A percentile compares a stretch with the other conserved stretches of the same genome.
Evolutionary conservation across 345 rosid species (phyloP).

Genomic region (Gossypium turneri): DNA sequence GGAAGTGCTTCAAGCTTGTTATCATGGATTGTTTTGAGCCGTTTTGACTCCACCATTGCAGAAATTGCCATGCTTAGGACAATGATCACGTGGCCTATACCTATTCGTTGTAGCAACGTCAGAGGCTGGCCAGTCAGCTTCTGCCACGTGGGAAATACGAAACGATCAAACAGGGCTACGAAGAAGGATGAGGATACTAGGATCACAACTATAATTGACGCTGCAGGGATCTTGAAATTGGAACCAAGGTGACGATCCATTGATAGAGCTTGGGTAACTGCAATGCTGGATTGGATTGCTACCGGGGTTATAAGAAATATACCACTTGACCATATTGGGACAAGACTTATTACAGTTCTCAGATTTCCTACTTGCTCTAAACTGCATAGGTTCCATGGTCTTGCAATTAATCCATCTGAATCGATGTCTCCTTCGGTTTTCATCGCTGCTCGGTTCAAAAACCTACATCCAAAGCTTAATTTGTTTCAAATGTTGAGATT

Average conservation of each 20-base stretch:
- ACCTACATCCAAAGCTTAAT: conserved; percentile 24
- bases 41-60: conserved; percentile 32
- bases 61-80: conserved; percentile 22
- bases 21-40: conserved; percentile 24
- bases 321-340: conserved; percentile 36
- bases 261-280: conserved; percentile 40
- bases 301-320: conserved; percentile 33
- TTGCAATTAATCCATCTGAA: conserved; percentile 25
- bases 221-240: conserved; percentile 42
- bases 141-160: conserved; percentile 26
- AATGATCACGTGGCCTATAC: conserved; percentile 34
- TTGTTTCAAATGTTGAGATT: not conserved
- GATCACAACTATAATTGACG: conserved; percentile 27
- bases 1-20: conserved; percentile 1
- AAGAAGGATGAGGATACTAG: conserved; percentile 21
- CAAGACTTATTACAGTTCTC: conserved; percentile 31
- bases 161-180: conserved; percentile 27
- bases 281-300: conserved; percentile 27
- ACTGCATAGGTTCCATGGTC: conserved; percentile 44
- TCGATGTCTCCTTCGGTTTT: conserved; percentile 2
- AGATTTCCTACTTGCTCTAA: conserved; percentile 51
- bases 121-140: conserved; percentile 6
- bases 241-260: conserved; percentile 41
- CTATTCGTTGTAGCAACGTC: conserved; percentile 30
- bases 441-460: conserved; percentile 25